Evolutionary conservation across 805 yeast genomes (phyloP).

Genomic region (Candida awuae): DNA sequence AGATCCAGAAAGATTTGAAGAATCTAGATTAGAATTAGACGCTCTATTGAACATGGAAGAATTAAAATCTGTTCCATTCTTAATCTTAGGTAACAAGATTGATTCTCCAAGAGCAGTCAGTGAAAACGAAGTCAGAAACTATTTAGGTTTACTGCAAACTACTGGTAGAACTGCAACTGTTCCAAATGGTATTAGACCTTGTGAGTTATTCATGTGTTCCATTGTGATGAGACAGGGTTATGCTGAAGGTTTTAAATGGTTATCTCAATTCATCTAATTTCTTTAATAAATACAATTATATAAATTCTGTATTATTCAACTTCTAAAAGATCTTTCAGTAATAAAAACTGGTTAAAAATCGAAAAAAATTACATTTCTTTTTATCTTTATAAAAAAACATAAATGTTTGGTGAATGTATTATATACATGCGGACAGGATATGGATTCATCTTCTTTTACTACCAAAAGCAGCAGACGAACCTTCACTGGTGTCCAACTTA

Average conservation of each 20-base stretch:
- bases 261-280: constrained; percentile 80
- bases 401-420: not conserved
- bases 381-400: not conserved
- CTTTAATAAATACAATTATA: not conserved
- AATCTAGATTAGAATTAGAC: constrained; percentile 91
- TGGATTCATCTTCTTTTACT: constrained; percentile 19
- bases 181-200: constrained; percentile 71
- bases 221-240: constrained; percentile 98
- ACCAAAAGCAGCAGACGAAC: constrained; percentile 23
- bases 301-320: no score
- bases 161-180: constrained; percentile 82
- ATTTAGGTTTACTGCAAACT: constrained; percentile 78
- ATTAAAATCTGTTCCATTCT: constrained; percentile 80
- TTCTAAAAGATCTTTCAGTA: no score
- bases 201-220: constrained; percentile 95
- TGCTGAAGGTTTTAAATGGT: constrained; percentile 97
- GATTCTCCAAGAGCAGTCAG: constrained; percentile 91
- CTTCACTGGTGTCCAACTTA: constrained; percentile 29
- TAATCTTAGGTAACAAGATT: constrained; percentile 92
- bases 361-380: no score
- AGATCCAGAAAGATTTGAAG: constrained; percentile 90
- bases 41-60: constrained; percentile 90
- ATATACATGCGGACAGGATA: no score
- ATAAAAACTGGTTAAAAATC: no score
- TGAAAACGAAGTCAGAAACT: constrained; percentile 88